Conservation (phyloP, 2,329 filamentous ascomycete species). For the Paecilomyces formosus region DNA sequence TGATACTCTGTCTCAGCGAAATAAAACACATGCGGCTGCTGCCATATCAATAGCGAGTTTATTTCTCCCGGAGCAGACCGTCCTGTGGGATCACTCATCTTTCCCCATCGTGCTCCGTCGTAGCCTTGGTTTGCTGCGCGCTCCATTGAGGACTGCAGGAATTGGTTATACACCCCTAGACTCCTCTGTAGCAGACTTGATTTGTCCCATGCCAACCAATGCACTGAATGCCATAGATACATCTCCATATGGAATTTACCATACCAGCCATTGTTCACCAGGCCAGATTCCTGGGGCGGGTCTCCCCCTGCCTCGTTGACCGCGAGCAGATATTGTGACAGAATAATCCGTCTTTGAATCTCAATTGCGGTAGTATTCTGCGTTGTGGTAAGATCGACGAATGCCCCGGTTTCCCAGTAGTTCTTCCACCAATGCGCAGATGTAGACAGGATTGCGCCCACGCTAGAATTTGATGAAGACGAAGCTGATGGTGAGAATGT, state of each 20-base stretch:
- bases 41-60: constrained; percentile 56
- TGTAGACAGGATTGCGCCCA: constrained; percentile 19
- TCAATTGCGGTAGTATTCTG: constrained; percentile 38
- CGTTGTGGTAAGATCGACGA: constrained; percentile 42
- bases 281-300: constrained; percentile 42
- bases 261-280: constrained; percentile 51
- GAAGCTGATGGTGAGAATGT: constrained; percentile 23
- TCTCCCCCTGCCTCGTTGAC: constrained; percentile 46
- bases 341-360: constrained; percentile 46
- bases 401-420: constrained; percentile 46
- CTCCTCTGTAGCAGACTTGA: constrained; percentile 40
- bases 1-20: constrained; percentile 51
- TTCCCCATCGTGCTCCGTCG: constrained; percentile 41
- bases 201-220: constrained; percentile 46
- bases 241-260: constrained; percentile 53
- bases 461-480: constrained; percentile 10
- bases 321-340: constrained; percentile 48
- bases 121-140: constrained; percentile 32
- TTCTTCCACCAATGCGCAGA: constrained; percentile 41
- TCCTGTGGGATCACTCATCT: constrained; percentile 53
- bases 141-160: constrained; percentile 31
- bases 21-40: constrained; percentile 55
- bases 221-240: constrained; percentile 47
- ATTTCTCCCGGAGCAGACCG: constrained; percentile 53
- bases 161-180: constrained; percentile 43